phyloP scores from a whole-genome alignment of 257 asterid species.

The Fraxinus anomala region DNA sequence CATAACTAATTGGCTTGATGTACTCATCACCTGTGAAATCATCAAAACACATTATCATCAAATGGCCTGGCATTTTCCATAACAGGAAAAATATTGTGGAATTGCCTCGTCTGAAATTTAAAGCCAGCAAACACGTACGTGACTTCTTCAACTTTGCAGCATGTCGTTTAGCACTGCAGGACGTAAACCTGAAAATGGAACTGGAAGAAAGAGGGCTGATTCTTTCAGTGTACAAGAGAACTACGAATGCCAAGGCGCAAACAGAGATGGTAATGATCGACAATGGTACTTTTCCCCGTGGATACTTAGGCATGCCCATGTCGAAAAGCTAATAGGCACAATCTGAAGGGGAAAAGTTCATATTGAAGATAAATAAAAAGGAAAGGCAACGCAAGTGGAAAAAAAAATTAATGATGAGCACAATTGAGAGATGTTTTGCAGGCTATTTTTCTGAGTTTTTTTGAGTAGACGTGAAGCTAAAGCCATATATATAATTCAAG shows the following conservation, averaged over 20 bases:
- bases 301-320: slow-evolving; percentile 50
- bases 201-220: slow-evolving; percentile 48
- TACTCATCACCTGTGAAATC: slow-evolving; percentile 36
- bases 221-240: slow-evolving; percentile 62
- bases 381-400: slow-evolving; percentile 14
- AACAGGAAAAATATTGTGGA: neutral
- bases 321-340: slow-evolving; percentile 12
- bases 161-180: slow-evolving; percentile 45
- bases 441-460: slow-evolving; percentile 35
- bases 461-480: slow-evolving; percentile 81
- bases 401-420: slow-evolving; percentile 38
- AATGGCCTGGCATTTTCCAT: neutral
- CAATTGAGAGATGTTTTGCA: slow-evolving; percentile 26
- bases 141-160: slow-evolving; percentile 40
- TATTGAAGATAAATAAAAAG: slow-evolving; percentile 4
- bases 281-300: slow-evolving; percentile 49
- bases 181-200: slow-evolving; percentile 46
- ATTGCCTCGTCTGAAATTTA: neutral
- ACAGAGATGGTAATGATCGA: slow-evolving; percentile 48
- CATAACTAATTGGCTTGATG: slow-evolving; percentile 44
- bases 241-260: slow-evolving; percentile 50
- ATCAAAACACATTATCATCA: slow-evolving; percentile 6
- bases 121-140: slow-evolving; percentile 17
- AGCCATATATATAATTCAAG: slow-evolving; percentile 30
- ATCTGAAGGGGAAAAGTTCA: slow-evolving; percentile 2